Evolutionary conservation across 2,329 filamentous ascomycete species (phyloP).

Genomic region (Macroventuria anomochaeta): DNA sequence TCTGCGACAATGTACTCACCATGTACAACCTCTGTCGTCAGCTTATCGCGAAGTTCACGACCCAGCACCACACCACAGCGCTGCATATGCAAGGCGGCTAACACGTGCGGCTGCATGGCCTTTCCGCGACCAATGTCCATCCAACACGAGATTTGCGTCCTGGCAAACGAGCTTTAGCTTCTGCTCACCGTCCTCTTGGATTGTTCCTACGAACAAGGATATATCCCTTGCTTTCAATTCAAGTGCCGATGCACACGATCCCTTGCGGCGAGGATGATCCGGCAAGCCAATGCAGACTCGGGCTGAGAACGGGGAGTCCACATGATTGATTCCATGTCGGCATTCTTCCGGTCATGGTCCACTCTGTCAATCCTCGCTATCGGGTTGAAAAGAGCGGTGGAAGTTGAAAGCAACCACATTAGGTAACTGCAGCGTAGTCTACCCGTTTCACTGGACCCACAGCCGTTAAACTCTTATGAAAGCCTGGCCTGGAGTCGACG

Average conservation of each 20-base stretch:
- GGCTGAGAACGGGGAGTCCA: slow-evolving; percentile 28
- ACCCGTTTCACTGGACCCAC: slow-evolving; percentile 7
- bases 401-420: slow-evolving; percentile 3
- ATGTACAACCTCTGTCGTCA: slow-evolving; percentile 19
- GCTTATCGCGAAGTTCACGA: slow-evolving; percentile 35
- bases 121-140: slow-evolving; percentile 22
- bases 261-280: slow-evolving; percentile 30
- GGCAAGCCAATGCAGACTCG: slow-evolving; percentile 8
- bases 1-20: slow-evolving; percentile 12
- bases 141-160: slow-evolving; percentile 23
- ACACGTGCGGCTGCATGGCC: slow-evolving; percentile 21
- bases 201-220: slow-evolving; percentile 20
- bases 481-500: neutral
- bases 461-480: slow-evolving; percentile 5
- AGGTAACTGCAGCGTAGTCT: neutral
- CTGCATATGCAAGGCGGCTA: slow-evolving; percentile 22
- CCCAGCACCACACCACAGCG: slow-evolving; percentile 24
- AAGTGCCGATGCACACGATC: slow-evolving; percentile 20
- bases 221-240: slow-evolving; percentile 13
- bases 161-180: slow-evolving; percentile 21
- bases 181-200: slow-evolving; percentile 27
- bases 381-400: slow-evolving; percentile 33
- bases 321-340: slow-evolving; percentile 26
- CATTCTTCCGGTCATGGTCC: slow-evolving; percentile 13
- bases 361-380: slow-evolving; percentile 6